Base-by-base conservation (phyloP, 306 rosid genomes). In the Lathyrus aphaca region DNA sequence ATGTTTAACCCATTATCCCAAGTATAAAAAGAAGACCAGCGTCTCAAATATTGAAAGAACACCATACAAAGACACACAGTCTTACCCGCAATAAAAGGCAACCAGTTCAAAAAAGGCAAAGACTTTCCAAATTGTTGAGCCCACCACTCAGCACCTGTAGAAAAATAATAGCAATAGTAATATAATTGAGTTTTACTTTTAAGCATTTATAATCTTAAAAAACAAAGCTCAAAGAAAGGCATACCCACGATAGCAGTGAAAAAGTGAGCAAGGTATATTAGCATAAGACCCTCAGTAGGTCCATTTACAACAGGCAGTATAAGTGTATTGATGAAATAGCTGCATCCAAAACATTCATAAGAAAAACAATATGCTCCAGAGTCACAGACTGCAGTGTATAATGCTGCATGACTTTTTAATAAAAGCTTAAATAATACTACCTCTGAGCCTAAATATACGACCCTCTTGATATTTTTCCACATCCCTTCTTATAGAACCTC, bases 221-320 rank as follows among this genome's bases (percentile, higher is more conserved):
- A 56, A 3, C 39, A 29, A 6, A 14, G 63, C 23, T 64, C 35
- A 46, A 18, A 48, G 68, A 73, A 68, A 76, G 77, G 16, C 86
- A 63, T 91, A 94, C 99, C 99, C n/a, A 91, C 95, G 27, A 87
- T 19, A 53, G 95, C 85, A 25, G 97, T 91, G 82, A 91, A 89
- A 79, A 86, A 87, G 72, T 95, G 99, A 56, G 40, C 3, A 17
- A 82, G 6, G 76, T 89, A 91, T 68, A 95, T 87, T 72, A 91
- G 77, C 97, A 86, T 80, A 60, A 91, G 95, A 82, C 99, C 99
- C 82, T 95, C 99, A 4, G 99, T 95, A 59, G 99, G 97, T 53
- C 99, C 99, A 81, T 95, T 95, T 23, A 91, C 5, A 64, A 84
- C 92, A 12, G 99, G 99, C 48, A 95, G 91, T 68, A 87, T 83